These are phyloP conservation scores for Millerozyma miso DNA, from an alignment of 805 yeast species.

Conservation along the genomic window DNA sequence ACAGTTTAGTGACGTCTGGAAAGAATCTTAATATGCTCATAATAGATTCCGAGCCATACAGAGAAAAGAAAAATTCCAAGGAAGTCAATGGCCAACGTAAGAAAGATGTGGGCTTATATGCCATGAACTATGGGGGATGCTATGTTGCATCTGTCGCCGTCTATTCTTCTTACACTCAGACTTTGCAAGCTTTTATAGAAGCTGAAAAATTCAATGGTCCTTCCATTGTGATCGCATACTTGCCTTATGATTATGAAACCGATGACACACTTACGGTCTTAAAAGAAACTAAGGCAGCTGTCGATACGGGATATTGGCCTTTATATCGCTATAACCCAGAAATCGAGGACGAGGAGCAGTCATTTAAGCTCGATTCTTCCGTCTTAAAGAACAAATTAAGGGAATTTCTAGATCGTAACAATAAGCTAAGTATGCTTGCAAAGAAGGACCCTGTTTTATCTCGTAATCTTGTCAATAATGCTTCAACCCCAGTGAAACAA, in stretches of 20 bases:
- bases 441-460: conserved; percentile 69
- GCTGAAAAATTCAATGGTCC: conserved; percentile 91
- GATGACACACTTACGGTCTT: conserved; percentile 70
- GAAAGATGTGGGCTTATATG: conserved; percentile 90
- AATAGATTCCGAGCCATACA: conserved; percentile 79
- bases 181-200: conserved; percentile 81
- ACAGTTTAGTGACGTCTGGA: conserved; percentile 71
- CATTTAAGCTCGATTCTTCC: conserved; percentile 85
- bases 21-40: conserved; percentile 79
- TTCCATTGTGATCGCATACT: conserved; percentile 82
- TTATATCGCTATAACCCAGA: conserved; percentile 80
- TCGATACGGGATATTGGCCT: conserved; percentile 96
- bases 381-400: conserved; percentile 71
- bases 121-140: conserved; percentile 85
- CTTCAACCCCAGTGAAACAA: conserved; percentile 52
- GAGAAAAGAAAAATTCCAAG: conserved; percentile 26
- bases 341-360: conserved; percentile 42
- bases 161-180: conserved; percentile 90
- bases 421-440: conserved; percentile 75
- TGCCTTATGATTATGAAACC: conserved; percentile 66
- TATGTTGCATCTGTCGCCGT: conserved; percentile 94
- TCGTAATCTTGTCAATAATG: conserved; percentile 62
- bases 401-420: conserved; percentile 84
- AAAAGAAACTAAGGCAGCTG: conserved; percentile 83
- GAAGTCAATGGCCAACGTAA: conserved; percentile 53